Conservation (phyloP, 2,329 filamentous ascomycete genomes). For the Pseudogymnoascus verrucosus region DNA sequence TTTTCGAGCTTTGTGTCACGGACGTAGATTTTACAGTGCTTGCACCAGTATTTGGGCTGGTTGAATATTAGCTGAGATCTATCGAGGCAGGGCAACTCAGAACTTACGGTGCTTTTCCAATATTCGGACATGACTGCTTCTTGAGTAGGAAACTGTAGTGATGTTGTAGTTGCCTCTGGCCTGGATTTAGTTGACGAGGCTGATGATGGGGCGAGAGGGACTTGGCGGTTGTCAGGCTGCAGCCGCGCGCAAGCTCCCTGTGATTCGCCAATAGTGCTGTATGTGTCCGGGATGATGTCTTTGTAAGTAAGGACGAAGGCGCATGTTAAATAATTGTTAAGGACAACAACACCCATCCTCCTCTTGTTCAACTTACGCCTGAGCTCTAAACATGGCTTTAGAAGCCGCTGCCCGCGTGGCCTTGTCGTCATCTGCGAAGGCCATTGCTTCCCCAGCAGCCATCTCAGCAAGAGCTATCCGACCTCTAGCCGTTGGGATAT, state of each 20-base stretch:
- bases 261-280: background rate
- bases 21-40: conserved; percentile 85
- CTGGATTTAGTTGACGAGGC: background rate
- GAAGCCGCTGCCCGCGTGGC: conserved; percentile 17
- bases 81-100: background rate
- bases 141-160: background rate
- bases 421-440: conserved; percentile 17
- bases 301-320: background rate
- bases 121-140: conserved; percentile 76
- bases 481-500: conserved; percentile 17
- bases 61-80: conserved; percentile 14
- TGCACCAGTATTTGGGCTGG: conserved; percentile 91
- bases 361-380: background rate
- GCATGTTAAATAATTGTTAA: background rate
- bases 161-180: background rate
- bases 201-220: background rate
- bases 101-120: conserved; percentile 81
- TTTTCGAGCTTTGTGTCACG: conserved; percentile 88
- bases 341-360: conserved; percentile 3
- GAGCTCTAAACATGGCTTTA: conserved; percentile 5
- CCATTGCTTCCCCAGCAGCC: conserved; percentile 13
- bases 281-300: conserved; percentile 5
- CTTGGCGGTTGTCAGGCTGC: conserved; percentile 3
- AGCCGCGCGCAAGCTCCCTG: conserved; percentile 5
- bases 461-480: conserved; percentile 15